Base-by-base conservation (phyloP, 208 protist genomes). In the Acanthamoeba sp. region DNA sequence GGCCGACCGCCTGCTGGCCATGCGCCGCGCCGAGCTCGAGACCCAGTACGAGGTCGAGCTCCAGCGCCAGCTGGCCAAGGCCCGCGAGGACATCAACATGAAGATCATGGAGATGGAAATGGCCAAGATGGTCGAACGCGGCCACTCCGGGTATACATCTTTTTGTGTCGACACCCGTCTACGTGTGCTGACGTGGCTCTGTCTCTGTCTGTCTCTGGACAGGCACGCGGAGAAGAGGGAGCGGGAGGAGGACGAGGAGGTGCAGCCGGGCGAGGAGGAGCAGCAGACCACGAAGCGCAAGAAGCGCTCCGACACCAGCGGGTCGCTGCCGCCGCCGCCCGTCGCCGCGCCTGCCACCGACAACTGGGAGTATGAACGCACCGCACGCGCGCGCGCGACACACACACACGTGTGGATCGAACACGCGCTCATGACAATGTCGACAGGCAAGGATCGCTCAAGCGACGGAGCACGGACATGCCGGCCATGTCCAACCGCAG, bases 81-180 rank as follows among this genome's bases (percentile, higher is more conserved):
- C 78, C 38, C 22, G 78, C 27, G 78, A 87, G 78, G 78, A 87
- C 40, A 50, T 87, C 78, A 87, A 87, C 50, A 59, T 87, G 45
- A 87, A 87, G 78, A 62, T 87, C 29, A 87, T 87, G 78, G 78
- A 87, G 42, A 87, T 87, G 12, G 40, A 87, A 20, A 87, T 87
- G 78, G 50, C 78, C 32, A 87, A 87, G 78, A 87, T 87, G 78
- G 24, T 87, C 32, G 78, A 87, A 52, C 40, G 50, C 22, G 50
- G 78, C 32, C 76, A 85, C 48, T 20, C 48, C 48, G 48, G 10
- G 48, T 55, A n/a, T n/a, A n/a, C n/a, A n/a, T n/a, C n/a, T n/a
- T n/a, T n/a, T n/a, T n/a, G n/a, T 14, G 42, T 10, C 42, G 10
- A 3, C 42, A 48, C 42, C 6, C 42, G 42, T 3, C 42, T 48